Conservation (phyloP, 768 basidiomycete genomes). For the Ramaria rubella region DNA sequence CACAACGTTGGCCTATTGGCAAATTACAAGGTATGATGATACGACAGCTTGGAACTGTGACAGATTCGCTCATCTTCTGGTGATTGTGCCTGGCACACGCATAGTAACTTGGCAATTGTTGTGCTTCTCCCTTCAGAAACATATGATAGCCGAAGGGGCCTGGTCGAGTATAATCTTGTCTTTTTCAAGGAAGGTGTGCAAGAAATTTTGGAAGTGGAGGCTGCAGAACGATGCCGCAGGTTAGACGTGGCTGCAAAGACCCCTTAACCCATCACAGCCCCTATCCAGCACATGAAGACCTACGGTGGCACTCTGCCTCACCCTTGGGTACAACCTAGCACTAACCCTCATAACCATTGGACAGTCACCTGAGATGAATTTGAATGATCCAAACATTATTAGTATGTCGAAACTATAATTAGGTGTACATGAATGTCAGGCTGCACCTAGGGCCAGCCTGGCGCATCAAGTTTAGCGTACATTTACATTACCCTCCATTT, state of each 20-base stretch:
- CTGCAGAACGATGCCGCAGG: slow-evolving; percentile 1
- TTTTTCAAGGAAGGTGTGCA: slow-evolving; percentile 78
- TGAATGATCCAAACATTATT: too few species aligned
- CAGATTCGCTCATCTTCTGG: neutral
- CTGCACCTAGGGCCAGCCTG: neutral
- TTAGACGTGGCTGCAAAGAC: neutral
- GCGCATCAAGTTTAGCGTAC: neutral
- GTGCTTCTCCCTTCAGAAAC: slow-evolving; percentile 68
- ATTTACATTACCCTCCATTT: neutral
- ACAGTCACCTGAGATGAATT: too few species aligned
- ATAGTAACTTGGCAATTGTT: slow-evolving; percentile 31
- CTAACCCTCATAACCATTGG: too few species aligned
- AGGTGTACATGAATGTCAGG: neutral
- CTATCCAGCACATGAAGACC: too few species aligned
- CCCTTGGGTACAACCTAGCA: too few species aligned
- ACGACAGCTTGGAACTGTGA: slow-evolving; percentile 23
- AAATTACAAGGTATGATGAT: slow-evolving; percentile 68
- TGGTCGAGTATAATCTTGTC: slow-evolving; percentile 83
- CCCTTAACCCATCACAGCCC: too few species aligned
- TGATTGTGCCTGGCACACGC: neutral
- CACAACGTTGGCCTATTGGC: slow-evolving; percentile 79
- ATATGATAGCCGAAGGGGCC: slow-evolving; percentile 63
- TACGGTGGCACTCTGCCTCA: too few species aligned
- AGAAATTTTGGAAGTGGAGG: slow-evolving; percentile 72
- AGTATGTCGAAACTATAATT: too few species aligned